Conservation (phyloP, 1,139 yeast genomes). For the Sugiyamaella neomexicana region DNA sequence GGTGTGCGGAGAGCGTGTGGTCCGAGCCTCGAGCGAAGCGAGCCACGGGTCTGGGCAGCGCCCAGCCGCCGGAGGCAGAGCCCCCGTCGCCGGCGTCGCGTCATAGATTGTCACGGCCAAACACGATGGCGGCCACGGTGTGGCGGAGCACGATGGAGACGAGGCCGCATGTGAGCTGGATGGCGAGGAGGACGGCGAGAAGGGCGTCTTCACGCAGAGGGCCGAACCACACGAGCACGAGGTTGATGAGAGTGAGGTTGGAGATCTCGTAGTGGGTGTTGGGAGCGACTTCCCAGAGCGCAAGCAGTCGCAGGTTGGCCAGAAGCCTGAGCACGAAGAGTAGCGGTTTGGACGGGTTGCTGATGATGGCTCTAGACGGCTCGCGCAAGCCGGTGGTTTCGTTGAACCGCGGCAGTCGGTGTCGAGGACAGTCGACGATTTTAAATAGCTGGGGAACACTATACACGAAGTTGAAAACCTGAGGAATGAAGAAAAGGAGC, state of each 20-base stretch:
- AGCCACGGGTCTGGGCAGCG: conserved; percentile 5
- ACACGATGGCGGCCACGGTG: conserved; percentile 78
- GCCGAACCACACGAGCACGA: conserved; percentile 80
- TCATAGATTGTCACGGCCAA: conserved; percentile 78
- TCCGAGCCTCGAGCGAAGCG: background rate
- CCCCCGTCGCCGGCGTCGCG: background rate
- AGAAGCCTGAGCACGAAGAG: conserved; percentile 39
- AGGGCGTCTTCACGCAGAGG: conserved; percentile 82
- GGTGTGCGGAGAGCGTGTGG: background rate
- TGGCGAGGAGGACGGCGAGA: conserved; percentile 55
- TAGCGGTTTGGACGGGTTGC: conserved; percentile 39
- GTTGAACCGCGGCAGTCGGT: conserved; percentile 80
- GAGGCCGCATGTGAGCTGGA: conserved; percentile 69
- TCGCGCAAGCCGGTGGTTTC: conserved; percentile 67
- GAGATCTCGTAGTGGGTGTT: conserved; percentile 52
- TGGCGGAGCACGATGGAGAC: conserved; percentile 73
- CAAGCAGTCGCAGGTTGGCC: conserved; percentile 52
- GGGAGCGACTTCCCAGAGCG: conserved; percentile 42
- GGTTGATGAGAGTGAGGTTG: conserved; percentile 84
- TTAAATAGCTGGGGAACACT: conserved; percentile 88
- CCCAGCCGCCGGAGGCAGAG: conserved; percentile 6
- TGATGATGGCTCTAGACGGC: conserved; percentile 60
- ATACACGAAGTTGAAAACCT: conserved; percentile 82
- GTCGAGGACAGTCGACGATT: conserved; percentile 91
- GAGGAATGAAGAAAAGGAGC: conserved; percentile 82